Percentiles rank a stretch among this genome's conserved stretches.
Conservation (phyloP, 176 grass and related monocot species). For the Aegilops longissima region DNA sequence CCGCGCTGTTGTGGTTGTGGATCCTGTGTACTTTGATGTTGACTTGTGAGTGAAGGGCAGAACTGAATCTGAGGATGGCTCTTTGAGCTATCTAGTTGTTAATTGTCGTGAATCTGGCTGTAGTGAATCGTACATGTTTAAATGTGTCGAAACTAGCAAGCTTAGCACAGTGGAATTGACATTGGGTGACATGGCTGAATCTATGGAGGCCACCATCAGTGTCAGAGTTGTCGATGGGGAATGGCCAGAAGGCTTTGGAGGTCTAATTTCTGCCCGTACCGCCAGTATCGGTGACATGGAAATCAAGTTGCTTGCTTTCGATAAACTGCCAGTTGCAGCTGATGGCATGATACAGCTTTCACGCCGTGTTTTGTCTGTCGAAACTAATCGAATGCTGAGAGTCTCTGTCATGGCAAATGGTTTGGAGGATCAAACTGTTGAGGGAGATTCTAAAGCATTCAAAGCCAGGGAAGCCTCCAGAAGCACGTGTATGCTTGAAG, state of each 20-base stretch:
- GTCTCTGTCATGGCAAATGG: neutral
- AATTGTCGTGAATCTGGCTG: neutral
- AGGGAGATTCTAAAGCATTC: neutral
- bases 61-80: conserved; percentile 10
- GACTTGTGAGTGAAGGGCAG: neutral
- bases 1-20: neutral
- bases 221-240: neutral
- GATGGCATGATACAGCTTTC: conserved; percentile 12
- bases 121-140: neutral
- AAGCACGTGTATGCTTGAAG: neutral
- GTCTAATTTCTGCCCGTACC: neutral
- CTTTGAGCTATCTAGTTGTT: conserved; percentile 1
- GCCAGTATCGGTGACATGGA: neutral
- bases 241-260: conserved; percentile 21
- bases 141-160: neutral
- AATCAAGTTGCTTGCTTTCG: neutral
- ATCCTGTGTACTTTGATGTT: neutral
- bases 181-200: neutral
- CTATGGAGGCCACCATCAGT: conserved; percentile 28
- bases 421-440: neutral
- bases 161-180: conserved; percentile 9
- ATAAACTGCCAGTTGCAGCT: neutral
- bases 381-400: neutral
- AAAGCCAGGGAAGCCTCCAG: neutral
- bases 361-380: conserved; percentile 21